Evolutionary conservation across 257 asterid species (phyloP).

Genomic region (Nicotiana attenuata): DNA sequence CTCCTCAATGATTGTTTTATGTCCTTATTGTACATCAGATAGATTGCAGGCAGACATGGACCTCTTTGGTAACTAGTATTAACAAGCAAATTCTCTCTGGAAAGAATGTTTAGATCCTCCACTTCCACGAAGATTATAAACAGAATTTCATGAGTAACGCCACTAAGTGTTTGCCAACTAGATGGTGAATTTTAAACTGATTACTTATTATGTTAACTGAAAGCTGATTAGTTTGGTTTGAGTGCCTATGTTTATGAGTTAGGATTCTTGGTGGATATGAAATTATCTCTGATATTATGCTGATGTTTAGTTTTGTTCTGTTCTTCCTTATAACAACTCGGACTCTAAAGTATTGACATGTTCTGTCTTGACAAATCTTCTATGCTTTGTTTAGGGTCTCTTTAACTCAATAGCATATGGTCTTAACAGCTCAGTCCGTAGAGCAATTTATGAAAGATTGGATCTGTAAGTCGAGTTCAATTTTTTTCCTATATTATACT

Average conservation of each 20-base stretch:
- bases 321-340: neutral
- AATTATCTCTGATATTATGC: neutral
- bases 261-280: neutral
- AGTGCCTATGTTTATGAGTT: neutral
- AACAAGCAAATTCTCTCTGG: neutral
- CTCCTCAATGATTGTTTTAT: neutral
- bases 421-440: constrained; percentile 87
- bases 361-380: neutral
- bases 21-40: neutral
- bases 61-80: neutral
- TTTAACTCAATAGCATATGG: constrained; percentile 96
- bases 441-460: constrained; percentile 77
- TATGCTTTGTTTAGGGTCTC: constrained; percentile 57
- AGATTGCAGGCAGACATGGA: neutral
- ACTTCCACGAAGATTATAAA: neutral
- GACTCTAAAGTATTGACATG: neutral
- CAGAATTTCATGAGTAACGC: neutral
- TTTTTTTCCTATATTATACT: neutral
- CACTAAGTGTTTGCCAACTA: neutral
- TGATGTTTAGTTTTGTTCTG: neutral
- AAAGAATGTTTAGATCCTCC: neutral
- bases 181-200: neutral
- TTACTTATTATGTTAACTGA: neutral
- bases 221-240: neutral
- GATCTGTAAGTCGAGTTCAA: constrained; percentile 63